Evolutionary conservation across 805 yeast genomes (phyloP).

Genomic region (Yamadazyma kitorensis): DNA sequence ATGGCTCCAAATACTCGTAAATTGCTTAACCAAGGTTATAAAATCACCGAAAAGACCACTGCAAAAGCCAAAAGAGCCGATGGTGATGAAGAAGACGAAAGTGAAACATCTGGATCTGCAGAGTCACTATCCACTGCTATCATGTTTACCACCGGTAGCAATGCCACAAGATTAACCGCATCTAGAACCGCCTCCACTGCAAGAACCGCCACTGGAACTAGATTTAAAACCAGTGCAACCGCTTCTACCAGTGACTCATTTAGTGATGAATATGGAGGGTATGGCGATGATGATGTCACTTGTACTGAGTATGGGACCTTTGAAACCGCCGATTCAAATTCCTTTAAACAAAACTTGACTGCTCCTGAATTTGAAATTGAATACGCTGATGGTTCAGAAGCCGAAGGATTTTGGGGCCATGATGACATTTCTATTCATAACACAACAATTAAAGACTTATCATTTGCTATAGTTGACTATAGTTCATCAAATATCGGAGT

Average conservation of each 20-base stretch:
- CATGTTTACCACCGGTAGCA: too few relatives aligned
- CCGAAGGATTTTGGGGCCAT: constrained; percentile 55
- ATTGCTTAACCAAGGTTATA: too few relatives aligned
- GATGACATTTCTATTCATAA: constrained; percentile 58
- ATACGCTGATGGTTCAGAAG: constrained; percentile 48
- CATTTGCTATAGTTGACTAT: constrained; percentile 71
- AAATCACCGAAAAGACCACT: too few relatives aligned
- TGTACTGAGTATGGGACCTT: constrained; percentile 50
- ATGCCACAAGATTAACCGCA: too few relatives aligned
- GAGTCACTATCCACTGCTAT: too few relatives aligned
- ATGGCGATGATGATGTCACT: constrained; percentile 10
- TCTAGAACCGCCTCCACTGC: too few relatives aligned
- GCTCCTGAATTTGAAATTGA: constrained; percentile 39
- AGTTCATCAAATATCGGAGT: constrained; percentile 65
- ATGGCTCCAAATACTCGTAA: too few relatives aligned
- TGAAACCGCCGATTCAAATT: constrained; percentile 34
- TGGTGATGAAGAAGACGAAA: not conserved
- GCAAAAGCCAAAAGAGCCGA: too few relatives aligned
- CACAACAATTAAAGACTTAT: constrained; percentile 44
- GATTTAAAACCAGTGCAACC: too few relatives aligned
- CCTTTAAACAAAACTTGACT: constrained; percentile 40
- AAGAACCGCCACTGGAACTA: too few relatives aligned
- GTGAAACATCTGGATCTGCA: too few relatives aligned
- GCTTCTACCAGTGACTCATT: constrained; percentile 5
- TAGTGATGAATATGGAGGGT: constrained; percentile 5